These are phyloP conservation scores for Epichloe hybrida DNA, from an alignment of 2,329 filamentous ascomycete genomes.

Conservation along the genomic window DNA sequence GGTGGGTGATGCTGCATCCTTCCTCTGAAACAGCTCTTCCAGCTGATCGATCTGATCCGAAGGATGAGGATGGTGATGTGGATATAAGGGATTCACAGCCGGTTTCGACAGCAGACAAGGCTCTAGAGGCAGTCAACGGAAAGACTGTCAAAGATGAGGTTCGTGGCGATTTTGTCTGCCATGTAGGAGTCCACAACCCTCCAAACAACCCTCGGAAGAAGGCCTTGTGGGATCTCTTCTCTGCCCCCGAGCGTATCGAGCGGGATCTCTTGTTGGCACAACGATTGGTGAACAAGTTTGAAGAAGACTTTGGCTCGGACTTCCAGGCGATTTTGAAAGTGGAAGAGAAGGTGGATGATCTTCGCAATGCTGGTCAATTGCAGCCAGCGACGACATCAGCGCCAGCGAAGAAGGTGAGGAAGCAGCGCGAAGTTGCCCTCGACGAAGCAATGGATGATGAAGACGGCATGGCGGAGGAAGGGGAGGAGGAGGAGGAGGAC, in stretches of 20 bases:
- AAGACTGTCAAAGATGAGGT: slow-evolving; percentile 94
- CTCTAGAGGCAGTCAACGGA: slow-evolving; percentile 86
- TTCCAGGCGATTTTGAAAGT: slow-evolving; percentile 69
- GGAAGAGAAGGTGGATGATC: slow-evolving; percentile 72
- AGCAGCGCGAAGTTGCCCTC: slow-evolving; percentile 44
- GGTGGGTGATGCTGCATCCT: slow-evolving; percentile 93
- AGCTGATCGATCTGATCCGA: slow-evolving; percentile 58
- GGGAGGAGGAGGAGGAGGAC: slow-evolving; percentile 70
- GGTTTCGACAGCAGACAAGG: slow-evolving; percentile 62
- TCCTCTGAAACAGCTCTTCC: slow-evolving; percentile 52
- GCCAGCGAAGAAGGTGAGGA: slow-evolving; percentile 44
- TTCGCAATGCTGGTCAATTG: slow-evolving; percentile 63
- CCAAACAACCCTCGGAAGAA: slow-evolving; percentile 81
- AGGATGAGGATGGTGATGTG: slow-evolving; percentile 51
- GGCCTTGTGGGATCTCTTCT: slow-evolving; percentile 93
- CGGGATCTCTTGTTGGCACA: slow-evolving; percentile 77
- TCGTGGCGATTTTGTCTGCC: slow-evolving; percentile 91
- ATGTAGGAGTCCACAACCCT: slow-evolving; percentile 90
- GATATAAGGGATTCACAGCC: slow-evolving; percentile 39
- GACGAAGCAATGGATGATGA: slow-evolving; percentile 51
- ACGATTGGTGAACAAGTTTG: slow-evolving; percentile 71
- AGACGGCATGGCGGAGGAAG: slow-evolving; percentile 42
- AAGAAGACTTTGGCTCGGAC: slow-evolving; percentile 65
- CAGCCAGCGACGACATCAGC: slow-evolving; percentile 47
- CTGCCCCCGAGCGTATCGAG: slow-evolving; percentile 81